Evolutionary conservation across 345 rosid genomes (phyloP).

Genomic region (Citrus cavaleriei): DNA sequence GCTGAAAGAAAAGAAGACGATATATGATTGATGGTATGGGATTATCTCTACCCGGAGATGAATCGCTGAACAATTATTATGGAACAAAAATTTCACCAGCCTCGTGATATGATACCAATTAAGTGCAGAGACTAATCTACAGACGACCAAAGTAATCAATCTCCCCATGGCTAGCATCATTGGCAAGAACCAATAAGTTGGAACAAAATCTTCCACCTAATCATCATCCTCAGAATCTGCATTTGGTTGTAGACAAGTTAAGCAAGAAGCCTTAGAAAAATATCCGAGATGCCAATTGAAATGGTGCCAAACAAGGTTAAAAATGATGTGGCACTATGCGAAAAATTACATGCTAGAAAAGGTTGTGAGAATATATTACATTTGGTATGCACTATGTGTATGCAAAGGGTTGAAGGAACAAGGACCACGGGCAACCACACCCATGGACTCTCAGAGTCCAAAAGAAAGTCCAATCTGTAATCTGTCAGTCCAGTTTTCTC

Average conservation of each 20-base stretch:
- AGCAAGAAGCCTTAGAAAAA: background rate
- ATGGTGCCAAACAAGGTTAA: background rate
- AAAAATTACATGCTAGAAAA: background rate
- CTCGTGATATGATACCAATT: constrained; percentile 8
- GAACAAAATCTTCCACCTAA: constrained; percentile 34
- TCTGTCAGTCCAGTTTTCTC: background rate
- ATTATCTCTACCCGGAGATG: constrained; percentile 18
- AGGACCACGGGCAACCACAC: background rate
- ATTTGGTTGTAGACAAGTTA: constrained; percentile 10
- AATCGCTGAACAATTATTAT: constrained; percentile 9
- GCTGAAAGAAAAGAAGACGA: constrained; percentile 18
- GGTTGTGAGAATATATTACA: background rate
- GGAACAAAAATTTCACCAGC: constrained; percentile 15
- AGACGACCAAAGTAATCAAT: constrained; percentile 2
- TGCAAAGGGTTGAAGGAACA: background rate
- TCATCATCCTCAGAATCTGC: constrained; percentile 98
- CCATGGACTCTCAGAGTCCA: background rate
- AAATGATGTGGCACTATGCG: background rate
- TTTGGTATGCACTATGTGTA: no score
- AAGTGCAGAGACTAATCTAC: constrained; percentile 19
- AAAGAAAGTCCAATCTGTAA: background rate
- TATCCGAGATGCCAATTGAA: background rate
- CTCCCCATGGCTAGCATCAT: constrained; percentile 15
- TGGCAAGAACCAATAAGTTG: constrained; percentile 2
- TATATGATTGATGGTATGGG: constrained; percentile 9